Percentiles rank a stretch among this genome's conserved stretches.
These are phyloP conservation scores for Daldinia sp. DNA, from an alignment of 2,329 filamentous ascomycete species.

Conservation along the genomic window DNA sequence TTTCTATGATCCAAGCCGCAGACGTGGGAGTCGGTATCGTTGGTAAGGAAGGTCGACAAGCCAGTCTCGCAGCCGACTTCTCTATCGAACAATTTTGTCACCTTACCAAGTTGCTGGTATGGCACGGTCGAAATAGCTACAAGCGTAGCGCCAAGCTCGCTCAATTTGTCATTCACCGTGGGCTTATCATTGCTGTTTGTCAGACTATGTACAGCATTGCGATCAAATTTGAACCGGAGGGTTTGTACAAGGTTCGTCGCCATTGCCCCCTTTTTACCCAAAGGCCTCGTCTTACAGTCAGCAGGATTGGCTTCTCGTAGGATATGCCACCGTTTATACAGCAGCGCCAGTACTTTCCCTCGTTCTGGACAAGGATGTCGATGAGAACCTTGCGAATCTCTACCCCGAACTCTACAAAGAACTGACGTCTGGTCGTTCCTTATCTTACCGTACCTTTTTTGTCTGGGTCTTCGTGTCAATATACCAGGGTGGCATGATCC, in stretches of 20 bases:
- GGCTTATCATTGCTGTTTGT: slow-evolving; percentile 93
- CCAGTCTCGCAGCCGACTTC: slow-evolving; percentile 94
- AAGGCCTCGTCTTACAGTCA: slow-evolving; percentile 41
- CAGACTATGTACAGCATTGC: slow-evolving; percentile 98
- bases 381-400: slow-evolving; percentile 91
- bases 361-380: slow-evolving; percentile 93
- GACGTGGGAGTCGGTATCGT: slow-evolving; percentile 98
- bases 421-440: slow-evolving; percentile 85
- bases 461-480: slow-evolving; percentile 95
- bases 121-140: slow-evolving; percentile 98
- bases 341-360: slow-evolving; percentile 93
- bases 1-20: slow-evolving; percentile 98
- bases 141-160: slow-evolving; percentile 95
- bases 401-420: slow-evolving; percentile 99
- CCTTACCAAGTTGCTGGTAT: slow-evolving; percentile 95
- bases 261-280: neutral
- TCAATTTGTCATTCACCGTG: slow-evolving; percentile 98
- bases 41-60: slow-evolving; percentile 96
- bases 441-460: slow-evolving; percentile 95
- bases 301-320: slow-evolving; percentile 93
- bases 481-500: slow-evolving; percentile 95
- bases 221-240: slow-evolving; percentile 90
- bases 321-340: slow-evolving; percentile 96
- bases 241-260: slow-evolving; percentile 78
- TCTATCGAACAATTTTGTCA: slow-evolving; percentile 96